Base-by-base conservation (phyloP, 768 basidiomycete species). In the Trametes cinnabarina region DNA sequence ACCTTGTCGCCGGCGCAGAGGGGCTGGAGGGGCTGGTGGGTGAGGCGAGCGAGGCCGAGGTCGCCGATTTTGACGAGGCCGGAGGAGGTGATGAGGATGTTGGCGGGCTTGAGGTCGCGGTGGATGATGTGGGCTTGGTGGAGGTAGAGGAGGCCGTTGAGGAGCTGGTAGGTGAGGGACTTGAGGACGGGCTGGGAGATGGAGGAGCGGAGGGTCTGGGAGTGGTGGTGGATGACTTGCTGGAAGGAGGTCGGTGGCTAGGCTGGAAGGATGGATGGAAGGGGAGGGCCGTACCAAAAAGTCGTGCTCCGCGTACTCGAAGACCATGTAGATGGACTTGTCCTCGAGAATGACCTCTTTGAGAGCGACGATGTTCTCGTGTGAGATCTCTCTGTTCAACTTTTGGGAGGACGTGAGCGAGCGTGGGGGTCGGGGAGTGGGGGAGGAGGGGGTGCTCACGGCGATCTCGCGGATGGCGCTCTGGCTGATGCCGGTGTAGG, bases 211-310 rank as follows among this genome's bases (percentile, higher is more conserved):
- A 94, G 79, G 2, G 88, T 90, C 70, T 96, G 92, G 11, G 94
- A 92, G 69, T 98, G 93, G 72, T 98, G 95, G 69, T 98, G 97
- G 43, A 99, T 99, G 47, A 99, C 88, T 94, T 99, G 97, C 92
- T 98, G 46, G 17, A 32, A 41, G 17, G 34, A 22, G 35, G 41
- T 43, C 22, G 32, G 34, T 25, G 20, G 17, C n/a, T 14, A 25
- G 30, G 12, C 19, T 23, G 47, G 22, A 12, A 15, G 20, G 46
- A 25, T 14, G 2, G 9, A 12, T 0, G 20, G 19, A 8, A 14
- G 34, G 19, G 28, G 22, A 35, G 6, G 28, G 4, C 34, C 91
- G 58, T 60, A 94, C 95, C 47, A 98, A 80, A 69, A 98, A 98
- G 73, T 99, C 97, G 68, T 99, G 97, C 68, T 98, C 97, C 6